These are phyloP conservation scores for Nicotiana rustica DNA, from an alignment of 305 asterid genomes.

Conservation along the genomic window DNA sequence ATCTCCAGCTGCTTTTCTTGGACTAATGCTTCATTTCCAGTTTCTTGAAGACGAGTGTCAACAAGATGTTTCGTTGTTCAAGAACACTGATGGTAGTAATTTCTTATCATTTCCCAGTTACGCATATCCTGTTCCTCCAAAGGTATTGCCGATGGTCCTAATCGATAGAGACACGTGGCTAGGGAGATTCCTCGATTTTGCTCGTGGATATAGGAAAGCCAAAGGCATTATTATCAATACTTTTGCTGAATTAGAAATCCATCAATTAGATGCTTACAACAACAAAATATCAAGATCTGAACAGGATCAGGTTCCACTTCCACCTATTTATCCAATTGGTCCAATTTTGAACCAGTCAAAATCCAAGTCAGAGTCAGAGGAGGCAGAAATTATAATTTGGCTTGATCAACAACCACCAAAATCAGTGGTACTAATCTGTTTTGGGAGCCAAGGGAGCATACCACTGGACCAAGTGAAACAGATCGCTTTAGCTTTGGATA, in stretches of 20 bases:
- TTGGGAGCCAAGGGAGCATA: conserved; percentile 81
- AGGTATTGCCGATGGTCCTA: conserved; percentile 53
- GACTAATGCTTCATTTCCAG: conserved; percentile 68
- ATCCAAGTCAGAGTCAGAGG: conserved; percentile 26
- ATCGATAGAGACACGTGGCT: conserved; percentile 54
- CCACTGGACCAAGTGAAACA: conserved; percentile 54
- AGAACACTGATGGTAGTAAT: conserved; percentile 37
- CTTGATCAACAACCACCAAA: conserved; percentile 55
- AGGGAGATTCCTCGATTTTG: conserved; percentile 53
- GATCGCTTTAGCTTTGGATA: conserved; percentile 68
- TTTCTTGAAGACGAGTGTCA: conserved; percentile 59
- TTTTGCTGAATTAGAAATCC: conserved; percentile 57
- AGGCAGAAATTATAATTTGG: conserved; percentile 49
- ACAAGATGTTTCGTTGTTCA: conserved; percentile 53
- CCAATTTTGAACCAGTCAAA: conserved; percentile 60
- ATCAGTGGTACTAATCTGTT: conserved; percentile 70
- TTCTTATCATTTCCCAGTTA: conserved; percentile 55
- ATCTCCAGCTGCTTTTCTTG: conserved; percentile 71
- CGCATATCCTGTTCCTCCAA: conserved; percentile 49
- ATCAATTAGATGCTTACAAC: conserved; percentile 53
- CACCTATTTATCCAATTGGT: conserved; percentile 65
- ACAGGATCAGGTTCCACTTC: conserved; percentile 1
- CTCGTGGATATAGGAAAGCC: conserved; percentile 66
- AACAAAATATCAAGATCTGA: conserved; percentile 38
- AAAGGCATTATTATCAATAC: conserved; percentile 72